Base-by-base conservation (phyloP, 2,329 filamentous ascomycete species). In the Penicillium palitans region DNA sequence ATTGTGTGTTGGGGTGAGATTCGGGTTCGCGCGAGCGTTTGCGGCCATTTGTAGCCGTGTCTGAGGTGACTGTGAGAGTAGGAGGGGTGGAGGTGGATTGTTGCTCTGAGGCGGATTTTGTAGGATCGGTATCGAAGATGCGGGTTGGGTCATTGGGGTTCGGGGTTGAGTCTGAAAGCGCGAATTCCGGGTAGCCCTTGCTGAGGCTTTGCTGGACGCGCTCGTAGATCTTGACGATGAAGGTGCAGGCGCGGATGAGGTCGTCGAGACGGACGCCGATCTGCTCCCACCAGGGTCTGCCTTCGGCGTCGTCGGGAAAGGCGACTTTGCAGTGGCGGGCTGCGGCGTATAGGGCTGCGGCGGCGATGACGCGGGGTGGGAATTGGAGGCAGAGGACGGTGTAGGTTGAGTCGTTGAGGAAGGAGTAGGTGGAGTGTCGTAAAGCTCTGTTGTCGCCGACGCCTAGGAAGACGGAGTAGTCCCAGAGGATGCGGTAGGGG, bases 351-450 rank as follows among this genome's bases (percentile, higher is more conserved):
- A 99, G 84, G 19, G 92, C 88, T 27, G 87, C 88, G 33, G 93
- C 89, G 17, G 93, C 92, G 53, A 98, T 90, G 40, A 91, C 90
- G 41, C 87, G 85, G 17, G 91, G 86, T 21, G 87, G 86, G 73
- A 93, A 89, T 31, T 96, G 81, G 3, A 99, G 83, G 59, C 93
- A 96, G 49, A 98, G 81, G 41, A 88, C 85, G 0, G 93, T 98
- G 60, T 93, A 85, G 64, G 87, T 90, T 21, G 89, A 90, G 75
- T 99, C 95, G 72, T 96, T 97, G 62, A 96, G 86, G 69, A 97
- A 98, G 0, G 91, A 89, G 92, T 95, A 98, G 1, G 91, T 90
- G 0, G 90, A 87, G 75, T 96, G 93, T 55, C 93, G 86, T 31
- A 98, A 78, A 55, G 83, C 80, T 76, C 93, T 93, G 76, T 96